A percentile compares a stretch with the other conserved stretches of the same genome.
These are phyloP conservation scores for Neopestalotiopsis clavispora DNA, from an alignment of 2,329 filamentous ascomycete species.

Conservation along the genomic window DNA sequence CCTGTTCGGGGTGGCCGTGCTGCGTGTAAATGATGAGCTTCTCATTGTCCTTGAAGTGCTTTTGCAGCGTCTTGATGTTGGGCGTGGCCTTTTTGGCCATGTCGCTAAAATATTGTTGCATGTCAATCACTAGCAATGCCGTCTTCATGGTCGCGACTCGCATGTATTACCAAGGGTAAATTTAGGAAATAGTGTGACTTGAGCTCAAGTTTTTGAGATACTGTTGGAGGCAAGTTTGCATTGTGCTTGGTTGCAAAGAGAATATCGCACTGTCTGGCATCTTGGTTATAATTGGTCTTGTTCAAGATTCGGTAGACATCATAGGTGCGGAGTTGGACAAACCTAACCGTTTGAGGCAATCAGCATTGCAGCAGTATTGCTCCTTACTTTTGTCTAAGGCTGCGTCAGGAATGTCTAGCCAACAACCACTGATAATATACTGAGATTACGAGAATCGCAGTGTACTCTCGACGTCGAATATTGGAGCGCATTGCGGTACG, in stretches of 20 bases:
- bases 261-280: neutral
- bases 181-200: neutral
- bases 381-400: no score
- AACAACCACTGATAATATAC: no score
- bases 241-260: neutral
- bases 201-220: neutral
- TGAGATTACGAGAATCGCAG: no score
- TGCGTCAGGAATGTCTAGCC: no score
- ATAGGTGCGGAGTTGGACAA: neutral
- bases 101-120: conserved; percentile 41
- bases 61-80: conserved; percentile 37
- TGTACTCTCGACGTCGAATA: no score
- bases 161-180: neutral
- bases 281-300: neutral
- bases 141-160: conserved; percentile 27
- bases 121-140: conserved; percentile 45
- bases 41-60: conserved; percentile 20
- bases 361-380: neutral
- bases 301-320: neutral
- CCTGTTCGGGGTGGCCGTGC: conserved; percentile 40
- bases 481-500: no score
- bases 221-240: neutral
- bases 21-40: conserved; percentile 43
- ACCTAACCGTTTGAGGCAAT: neutral
- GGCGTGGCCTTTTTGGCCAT: conserved; percentile 39